Evolutionary conservation across 495 filamentous ascomycete genomes (phyloP), one percentile per base, ranked within the genome.

Genomic region (Hypoxylon crocopeplum): DNA sequence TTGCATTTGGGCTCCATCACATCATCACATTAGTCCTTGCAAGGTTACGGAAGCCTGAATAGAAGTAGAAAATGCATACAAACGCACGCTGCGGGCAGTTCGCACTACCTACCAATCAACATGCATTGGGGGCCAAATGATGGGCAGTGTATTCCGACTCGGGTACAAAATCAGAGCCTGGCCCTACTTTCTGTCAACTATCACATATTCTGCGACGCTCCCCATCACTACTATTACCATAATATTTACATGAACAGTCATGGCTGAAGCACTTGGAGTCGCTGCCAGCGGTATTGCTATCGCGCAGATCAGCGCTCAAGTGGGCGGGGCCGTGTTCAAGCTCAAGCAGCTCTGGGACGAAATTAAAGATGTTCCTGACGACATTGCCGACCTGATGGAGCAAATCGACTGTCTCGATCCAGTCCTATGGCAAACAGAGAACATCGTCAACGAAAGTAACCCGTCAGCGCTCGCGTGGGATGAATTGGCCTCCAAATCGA

Each of bases 271-370:
- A 0, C 52, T 77, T 10, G 64, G 68, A 21, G 37, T 65, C 16
- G 68, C 70, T 16, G 70, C 74, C n/a, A 77, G 74, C 42, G 73
- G 66, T 6, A 73, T 77, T 32, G 61, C 67, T 6, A 62, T 77
- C 13, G 53, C 48, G 1, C 65, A 70, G 20, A 48, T 73, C 1
- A 59, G 59, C 5, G 20, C 46, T 3, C 61, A 73, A 48, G 48
- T 77, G 6, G 67, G 68, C 5, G 36, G 42, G 10, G 56, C 64
- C 17, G 50, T 77, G 21, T 37, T 69, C 5, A 68, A 69, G 38
- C 59, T 76, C 20, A 66, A 65, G 20, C 55, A 61, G 3, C 71
- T 72, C 29, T 77, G 72, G 69, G 48, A 58, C 5, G 69, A 71
- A 5, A 40, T 77, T 4, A 48, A 67, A 49, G 67, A 76, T 32